Percentiles rank a stretch among this genome's conserved stretches.
phyloP scores from a whole-genome alignment of 148 eudicot species.

The Rhododendron ferrugineum region DNA sequence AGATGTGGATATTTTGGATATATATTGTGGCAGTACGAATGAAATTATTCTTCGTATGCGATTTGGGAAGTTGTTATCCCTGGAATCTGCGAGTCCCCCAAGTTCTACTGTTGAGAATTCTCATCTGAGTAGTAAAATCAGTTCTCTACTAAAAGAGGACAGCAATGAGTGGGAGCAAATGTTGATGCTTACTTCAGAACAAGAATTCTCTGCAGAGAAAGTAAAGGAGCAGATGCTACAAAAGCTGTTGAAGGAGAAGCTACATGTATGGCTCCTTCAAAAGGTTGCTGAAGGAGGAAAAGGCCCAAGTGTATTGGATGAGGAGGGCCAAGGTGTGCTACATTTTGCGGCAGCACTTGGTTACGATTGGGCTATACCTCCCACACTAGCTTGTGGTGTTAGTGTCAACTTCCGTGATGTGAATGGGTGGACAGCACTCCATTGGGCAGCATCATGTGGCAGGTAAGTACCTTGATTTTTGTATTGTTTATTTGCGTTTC shows the following conservation, averaged over 20 bases:
- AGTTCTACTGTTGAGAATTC: conserved; percentile 23
- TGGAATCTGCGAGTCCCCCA: conserved; percentile 26
- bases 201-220: conserved; percentile 28
- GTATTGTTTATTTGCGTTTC: not conserved
- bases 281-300: conserved; percentile 66
- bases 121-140: conserved; percentile 32
- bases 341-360: conserved; percentile 85
- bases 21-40: conserved; percentile 28
- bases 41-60: conserved; percentile 42
- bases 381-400: conserved; percentile 64
- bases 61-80: conserved; percentile 47
- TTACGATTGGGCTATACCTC: conserved; percentile 72
- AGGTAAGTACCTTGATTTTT: conserved; percentile 33
- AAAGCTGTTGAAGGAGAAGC: conserved; percentile 53
- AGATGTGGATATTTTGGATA: conserved; percentile 30
- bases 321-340: conserved; percentile 73
- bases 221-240: conserved; percentile 49
- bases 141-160: conserved; percentile 34
- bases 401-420: conserved; percentile 76
- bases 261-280: conserved; percentile 61
- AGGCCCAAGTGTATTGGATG: conserved; percentile 60
- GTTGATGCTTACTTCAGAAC: conserved; percentile 29
- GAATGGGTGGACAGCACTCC: conserved; percentile 84
- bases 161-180: conserved; percentile 48
- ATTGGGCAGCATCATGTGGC: conserved; percentile 87